Evolutionary conservation across 139 green algal genomes (phyloP).

Genomic region (Desmodesmus armatus): DNA sequence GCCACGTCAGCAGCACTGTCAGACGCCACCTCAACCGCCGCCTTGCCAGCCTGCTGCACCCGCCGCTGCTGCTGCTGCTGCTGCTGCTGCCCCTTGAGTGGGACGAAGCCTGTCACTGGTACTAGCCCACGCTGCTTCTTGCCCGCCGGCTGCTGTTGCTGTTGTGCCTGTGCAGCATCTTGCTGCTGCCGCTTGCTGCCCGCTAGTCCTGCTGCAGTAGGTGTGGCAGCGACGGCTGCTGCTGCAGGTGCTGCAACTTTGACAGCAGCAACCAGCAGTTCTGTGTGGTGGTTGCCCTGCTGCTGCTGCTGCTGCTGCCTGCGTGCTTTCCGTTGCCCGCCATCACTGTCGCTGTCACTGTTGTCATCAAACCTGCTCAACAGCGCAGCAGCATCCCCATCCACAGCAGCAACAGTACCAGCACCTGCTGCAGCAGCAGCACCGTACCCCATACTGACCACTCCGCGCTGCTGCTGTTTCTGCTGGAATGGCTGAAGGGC

Average conservation of each 20-base stretch:
- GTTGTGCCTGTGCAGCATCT: too few species aligned
- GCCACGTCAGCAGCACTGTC: too few species aligned
- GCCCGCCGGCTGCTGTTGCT: too few species aligned
- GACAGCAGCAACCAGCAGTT: background rate
- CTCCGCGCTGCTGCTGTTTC: background rate
- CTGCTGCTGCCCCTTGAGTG: too few species aligned
- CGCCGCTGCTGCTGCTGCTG: too few species aligned
- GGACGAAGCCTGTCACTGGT: too few species aligned
- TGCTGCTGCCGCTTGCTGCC: too few species aligned
- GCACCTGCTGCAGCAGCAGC: conserved; percentile 3
- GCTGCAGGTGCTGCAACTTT: background rate
- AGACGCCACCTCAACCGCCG: too few species aligned
- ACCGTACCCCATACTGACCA: background rate
- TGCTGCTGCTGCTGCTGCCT: background rate
- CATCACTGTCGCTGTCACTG: conserved; percentile 12
- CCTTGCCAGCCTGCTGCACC: too few species aligned
- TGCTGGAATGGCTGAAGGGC: too few species aligned
- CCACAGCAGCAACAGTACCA: background rate
- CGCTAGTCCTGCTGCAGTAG: too few species aligned
- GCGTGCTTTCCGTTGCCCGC: background rate
- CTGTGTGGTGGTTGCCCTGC: background rate
- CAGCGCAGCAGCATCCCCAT: background rate
- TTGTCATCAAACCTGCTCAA: conserved; percentile 13
- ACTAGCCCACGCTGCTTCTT: too few species aligned
- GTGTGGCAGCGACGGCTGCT: background rate